Evolutionary conservation across 2,329 filamentous ascomycete species (phyloP).

Genomic region (Ascochyta rabiei): DNA sequence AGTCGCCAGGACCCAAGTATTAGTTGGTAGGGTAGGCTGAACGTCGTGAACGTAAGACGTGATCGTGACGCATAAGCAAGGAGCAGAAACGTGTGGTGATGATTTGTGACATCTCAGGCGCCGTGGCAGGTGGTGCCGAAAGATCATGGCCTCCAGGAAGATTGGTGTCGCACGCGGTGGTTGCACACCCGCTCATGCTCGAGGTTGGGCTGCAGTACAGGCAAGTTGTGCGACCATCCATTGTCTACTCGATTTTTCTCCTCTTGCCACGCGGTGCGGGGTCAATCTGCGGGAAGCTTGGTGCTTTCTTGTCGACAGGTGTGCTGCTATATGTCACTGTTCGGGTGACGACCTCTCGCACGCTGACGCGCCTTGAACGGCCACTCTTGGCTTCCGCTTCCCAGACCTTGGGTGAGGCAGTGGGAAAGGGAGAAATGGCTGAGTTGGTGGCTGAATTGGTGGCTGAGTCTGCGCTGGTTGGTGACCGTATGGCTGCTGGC

Average conservation of each 20-base stretch:
- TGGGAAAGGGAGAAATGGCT: constrained; percentile 75
- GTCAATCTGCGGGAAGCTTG: constrained; percentile 69
- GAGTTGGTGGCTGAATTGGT: constrained; percentile 54
- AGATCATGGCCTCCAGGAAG: constrained; percentile 20
- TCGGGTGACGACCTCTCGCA: constrained; percentile 90
- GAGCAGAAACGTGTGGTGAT: constrained; percentile 10
- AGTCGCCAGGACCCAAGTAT: constrained; percentile 46
- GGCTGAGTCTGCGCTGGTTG: constrained; percentile 62
- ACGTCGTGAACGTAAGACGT: constrained; percentile 16
- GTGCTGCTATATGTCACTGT: constrained; percentile 84
- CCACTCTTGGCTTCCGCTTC: constrained; percentile 70
- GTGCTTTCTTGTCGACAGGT: constrained; percentile 47
- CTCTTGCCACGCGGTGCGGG: constrained; percentile 92
- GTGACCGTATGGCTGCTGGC: constrained; percentile 65
- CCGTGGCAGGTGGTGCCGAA: constrained; percentile 28
- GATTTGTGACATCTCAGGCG: constrained; percentile 8
- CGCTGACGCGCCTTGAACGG: constrained; percentile 66
- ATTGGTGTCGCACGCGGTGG: constrained; percentile 28
- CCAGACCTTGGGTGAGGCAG: constrained; percentile 80
- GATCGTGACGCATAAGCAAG: constrained; percentile 12
- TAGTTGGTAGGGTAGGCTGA: constrained; percentile 23
- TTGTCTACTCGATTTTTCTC: constrained; percentile 68
- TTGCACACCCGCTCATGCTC: constrained; percentile 34
- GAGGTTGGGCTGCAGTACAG: constrained; percentile 22
- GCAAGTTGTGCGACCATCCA: constrained; percentile 25